Base-by-base conservation (phyloP, 2,329 filamentous ascomycete species). In the Penicillium glabrum region DNA sequence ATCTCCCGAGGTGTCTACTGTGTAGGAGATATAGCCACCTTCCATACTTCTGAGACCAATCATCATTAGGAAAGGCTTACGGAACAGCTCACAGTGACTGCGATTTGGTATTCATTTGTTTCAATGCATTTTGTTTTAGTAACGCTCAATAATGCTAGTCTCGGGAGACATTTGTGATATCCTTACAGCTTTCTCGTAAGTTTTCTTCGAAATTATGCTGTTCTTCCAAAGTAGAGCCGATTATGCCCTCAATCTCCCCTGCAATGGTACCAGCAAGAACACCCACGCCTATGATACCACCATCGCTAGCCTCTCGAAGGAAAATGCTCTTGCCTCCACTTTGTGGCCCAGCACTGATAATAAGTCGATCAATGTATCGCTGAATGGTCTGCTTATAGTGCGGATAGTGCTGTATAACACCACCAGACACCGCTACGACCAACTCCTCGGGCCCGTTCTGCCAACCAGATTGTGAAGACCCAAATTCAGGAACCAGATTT, bases 321-420 rank as follows among this genome's bases (percentile, higher is more conserved):
- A 82, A 77, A 1, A 83, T 73, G 54, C 73, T 76, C 59, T 80
- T 81, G 3, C 72, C 72, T n/a, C 73, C 79, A 33, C 75, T 71
- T n/a, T 76, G 74, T 14, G 70, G 72, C 13, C 74, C 73, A 26
- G 69, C 72, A 24, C 69, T 66, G 43, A 77, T 69, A 0, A 82
- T 68, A 14, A 83, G 69, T 5, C 73, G 70, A 57, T 90, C 85
- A 47, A 92, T 79, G 68, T 89, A 89, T n/a, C 73, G 63, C 70
- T 91, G 88, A 60, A 87, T 88, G 56, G 87, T 85, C 46, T 77
- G 73, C 35, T 89, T 77, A 71, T 89, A 91, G 63, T 88, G 80
- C 41, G 89, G 89, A 67, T 91, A 91, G 66, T 89, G 86, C 14
- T 86, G 83, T 54, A 93, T 92, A 66, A 89, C 90, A 19, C 88